Evolutionary conservation across 108 stramenopile genomes (phyloP).

Genomic region (Nannochloropsis salina): DNA sequence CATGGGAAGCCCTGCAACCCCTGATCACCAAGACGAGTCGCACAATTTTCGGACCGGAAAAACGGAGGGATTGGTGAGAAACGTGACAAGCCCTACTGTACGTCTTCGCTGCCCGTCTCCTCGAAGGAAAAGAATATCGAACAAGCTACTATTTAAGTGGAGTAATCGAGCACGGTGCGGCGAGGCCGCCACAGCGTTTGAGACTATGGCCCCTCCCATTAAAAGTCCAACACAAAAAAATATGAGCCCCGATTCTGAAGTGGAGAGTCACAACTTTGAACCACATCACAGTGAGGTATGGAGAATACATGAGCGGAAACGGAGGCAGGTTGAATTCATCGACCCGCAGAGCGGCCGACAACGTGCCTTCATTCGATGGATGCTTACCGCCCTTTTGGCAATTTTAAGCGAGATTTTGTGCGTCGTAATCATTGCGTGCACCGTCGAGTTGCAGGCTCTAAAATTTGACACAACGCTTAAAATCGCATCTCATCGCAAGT

Average conservation of each 20-base stretch:
- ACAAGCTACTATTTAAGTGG: neutral
- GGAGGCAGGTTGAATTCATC: neutral
- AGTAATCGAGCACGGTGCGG: neutral
- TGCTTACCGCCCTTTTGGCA: neutral
- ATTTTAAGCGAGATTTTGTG: constrained; percentile 8
- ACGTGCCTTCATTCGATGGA: constrained; percentile 14
- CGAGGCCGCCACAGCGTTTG: neutral
- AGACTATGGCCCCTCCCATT: neutral
- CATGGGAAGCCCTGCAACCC: too few relatives aligned
- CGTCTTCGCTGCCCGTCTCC: neutral
- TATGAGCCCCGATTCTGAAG: neutral
- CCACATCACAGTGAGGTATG: neutral
- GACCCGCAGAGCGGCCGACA: neutral
- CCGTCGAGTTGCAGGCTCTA: neutral
- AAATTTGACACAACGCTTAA: neutral
- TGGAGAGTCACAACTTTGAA: constrained; percentile 6
- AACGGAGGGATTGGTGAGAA: neutral
- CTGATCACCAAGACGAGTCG: too few relatives aligned
- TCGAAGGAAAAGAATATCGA: neutral
- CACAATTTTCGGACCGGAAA: too few relatives aligned
- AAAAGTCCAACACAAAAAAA: neutral
- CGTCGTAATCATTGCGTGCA: constrained; percentile 13
- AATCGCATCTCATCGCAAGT: neutral
- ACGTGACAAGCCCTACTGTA: neutral
- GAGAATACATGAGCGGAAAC: neutral